Conservation (phyloP, 768 basidiomycete species). For the Dentipellis fragilis region DNA sequence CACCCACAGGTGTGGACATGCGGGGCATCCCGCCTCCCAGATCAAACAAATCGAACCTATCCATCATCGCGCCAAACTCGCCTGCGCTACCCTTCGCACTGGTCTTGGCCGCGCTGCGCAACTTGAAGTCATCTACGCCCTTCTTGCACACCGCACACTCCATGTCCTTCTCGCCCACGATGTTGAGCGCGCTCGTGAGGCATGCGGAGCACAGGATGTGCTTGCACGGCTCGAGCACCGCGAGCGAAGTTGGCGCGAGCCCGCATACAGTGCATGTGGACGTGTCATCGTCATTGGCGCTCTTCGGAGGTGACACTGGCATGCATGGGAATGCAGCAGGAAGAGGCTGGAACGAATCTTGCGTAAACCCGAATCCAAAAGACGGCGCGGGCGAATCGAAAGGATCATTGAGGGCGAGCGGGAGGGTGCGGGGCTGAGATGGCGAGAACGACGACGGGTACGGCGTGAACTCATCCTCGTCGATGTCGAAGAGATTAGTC, state of each 20-base stretch:
- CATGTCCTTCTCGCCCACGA: conserved; percentile 85
- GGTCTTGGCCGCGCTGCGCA: conserved; percentile 12
- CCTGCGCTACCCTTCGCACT: conserved; percentile 14
- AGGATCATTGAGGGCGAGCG: conserved; percentile 32
- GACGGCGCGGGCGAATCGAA: conserved; percentile 23
- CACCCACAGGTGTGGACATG: conserved; percentile 21
- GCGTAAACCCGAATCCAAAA: conserved; percentile 18
- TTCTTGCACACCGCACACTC: conserved; percentile 71
- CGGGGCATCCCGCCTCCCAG: conserved; percentile 14
- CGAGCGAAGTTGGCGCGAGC: conserved; percentile 35
- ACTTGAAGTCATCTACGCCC: conserved; percentile 54
- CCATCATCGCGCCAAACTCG: conserved; percentile 18
- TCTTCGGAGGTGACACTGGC: not conserved
- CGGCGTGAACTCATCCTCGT: conserved; percentile 56
- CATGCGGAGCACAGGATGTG: conserved; percentile 76
- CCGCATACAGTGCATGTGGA: conserved; percentile 59
- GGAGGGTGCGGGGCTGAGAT: conserved; percentile 20
- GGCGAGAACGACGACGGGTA: conserved; percentile 29
- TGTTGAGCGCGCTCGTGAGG: conserved; percentile 78
- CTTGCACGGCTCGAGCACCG: conserved; percentile 61
- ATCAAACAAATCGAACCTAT: conserved; percentile 17
- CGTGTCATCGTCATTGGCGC: not conserved
- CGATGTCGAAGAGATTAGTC: conserved; percentile 59
- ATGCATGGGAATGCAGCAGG: conserved; percentile 3
- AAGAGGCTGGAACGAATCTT: conserved; percentile 21